Percentiles rank a stretch among this genome's conserved stretches.
phyloP scores from a whole-genome alignment of 495 filamentous ascomycete genomes.

The Trichoderma erinaceum region DNA sequence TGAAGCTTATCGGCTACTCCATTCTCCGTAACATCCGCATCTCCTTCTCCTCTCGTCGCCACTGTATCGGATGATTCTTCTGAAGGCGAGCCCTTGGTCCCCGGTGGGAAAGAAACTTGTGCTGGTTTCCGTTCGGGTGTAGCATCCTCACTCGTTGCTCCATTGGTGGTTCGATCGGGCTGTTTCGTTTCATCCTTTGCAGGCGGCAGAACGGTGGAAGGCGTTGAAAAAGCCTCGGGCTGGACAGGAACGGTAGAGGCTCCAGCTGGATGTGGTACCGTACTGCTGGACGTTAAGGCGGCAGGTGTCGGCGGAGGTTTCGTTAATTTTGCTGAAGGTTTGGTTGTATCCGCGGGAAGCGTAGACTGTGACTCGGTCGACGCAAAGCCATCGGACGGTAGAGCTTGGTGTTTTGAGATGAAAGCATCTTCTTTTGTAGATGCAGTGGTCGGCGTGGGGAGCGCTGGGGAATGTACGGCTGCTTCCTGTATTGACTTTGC shows the following conservation, averaged over 20 bases:
- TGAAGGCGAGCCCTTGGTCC: slow-evolving; percentile 16
- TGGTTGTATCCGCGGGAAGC: background rate
- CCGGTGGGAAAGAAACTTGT: slow-evolving; percentile 12
- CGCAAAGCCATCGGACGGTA: background rate
- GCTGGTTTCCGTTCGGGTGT: background rate
- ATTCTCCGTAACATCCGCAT: background rate
- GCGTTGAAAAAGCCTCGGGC: background rate
- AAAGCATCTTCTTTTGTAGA: background rate
- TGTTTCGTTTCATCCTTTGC: background rate
- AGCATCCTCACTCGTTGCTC: slow-evolving; percentile 17
- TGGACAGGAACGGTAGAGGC: background rate
- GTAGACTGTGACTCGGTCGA: background rate
- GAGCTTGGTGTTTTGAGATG: background rate
- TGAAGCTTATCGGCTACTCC: slow-evolving; percentile 8
- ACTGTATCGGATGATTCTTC: slow-evolving; percentile 2
- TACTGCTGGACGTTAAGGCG: background rate
- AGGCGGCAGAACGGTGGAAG: background rate
- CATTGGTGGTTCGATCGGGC: background rate
- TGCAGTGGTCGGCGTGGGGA: slow-evolving; percentile 20
- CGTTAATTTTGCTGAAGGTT: background rate
- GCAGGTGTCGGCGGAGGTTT: background rate
- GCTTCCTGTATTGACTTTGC: slow-evolving; percentile 19
- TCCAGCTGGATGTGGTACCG: background rate
- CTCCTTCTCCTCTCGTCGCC: background rate
- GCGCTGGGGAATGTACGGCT: slow-evolving; percentile 21